phyloP scores from a whole-genome alignment of 495 filamentous ascomycete genomes.

The Penicillium egyptiacum region DNA sequence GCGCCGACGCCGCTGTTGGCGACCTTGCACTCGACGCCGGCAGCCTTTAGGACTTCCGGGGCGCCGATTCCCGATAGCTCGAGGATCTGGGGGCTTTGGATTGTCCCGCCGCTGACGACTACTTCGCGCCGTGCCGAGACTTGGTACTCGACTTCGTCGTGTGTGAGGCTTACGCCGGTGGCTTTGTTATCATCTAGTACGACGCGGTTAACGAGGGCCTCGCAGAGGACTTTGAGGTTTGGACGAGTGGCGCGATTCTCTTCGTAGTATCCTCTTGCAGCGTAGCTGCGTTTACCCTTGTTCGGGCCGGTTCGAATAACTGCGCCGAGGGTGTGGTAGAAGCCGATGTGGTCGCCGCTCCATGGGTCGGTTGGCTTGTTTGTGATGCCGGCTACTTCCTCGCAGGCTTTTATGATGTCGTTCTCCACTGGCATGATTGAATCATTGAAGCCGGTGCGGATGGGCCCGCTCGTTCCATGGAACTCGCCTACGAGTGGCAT shows the following conservation, averaged over 20 bases:
- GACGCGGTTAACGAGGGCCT: conserved; percentile 30
- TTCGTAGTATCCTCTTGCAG: conserved; percentile 39
- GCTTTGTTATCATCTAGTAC: conserved; percentile 27
- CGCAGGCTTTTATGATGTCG: conserved; percentile 30
- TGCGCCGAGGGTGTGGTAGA: conserved; percentile 36
- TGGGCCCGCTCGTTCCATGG: conserved; percentile 32
- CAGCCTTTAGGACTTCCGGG: conserved; percentile 22
- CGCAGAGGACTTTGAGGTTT: conserved; percentile 35
- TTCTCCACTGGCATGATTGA: conserved; percentile 25
- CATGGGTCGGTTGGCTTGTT: conserved; percentile 32
- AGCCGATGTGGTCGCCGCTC: conserved; percentile 38
- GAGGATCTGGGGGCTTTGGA: conserved; percentile 56
- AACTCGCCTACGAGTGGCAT: conserved; percentile 23
- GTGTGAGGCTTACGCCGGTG: conserved; percentile 37
- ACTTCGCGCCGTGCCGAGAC: conserved; percentile 53
- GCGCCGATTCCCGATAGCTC: conserved; percentile 59
- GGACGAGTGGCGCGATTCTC: conserved; percentile 15
- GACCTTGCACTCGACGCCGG: conserved; percentile 39
- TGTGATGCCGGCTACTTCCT: conserved; percentile 16
- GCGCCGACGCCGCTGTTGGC: conserved; percentile 43
- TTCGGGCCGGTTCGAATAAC: conserved; percentile 43
- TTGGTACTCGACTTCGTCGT: conserved; percentile 34
- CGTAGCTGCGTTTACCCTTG: conserved; percentile 51
- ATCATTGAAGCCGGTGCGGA: conserved; percentile 35
- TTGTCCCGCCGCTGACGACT: conserved; percentile 52